Evolutionary conservation across 2,329 filamentous ascomycete species (phyloP).

Genomic region (Colletotrichum abscissum): DNA sequence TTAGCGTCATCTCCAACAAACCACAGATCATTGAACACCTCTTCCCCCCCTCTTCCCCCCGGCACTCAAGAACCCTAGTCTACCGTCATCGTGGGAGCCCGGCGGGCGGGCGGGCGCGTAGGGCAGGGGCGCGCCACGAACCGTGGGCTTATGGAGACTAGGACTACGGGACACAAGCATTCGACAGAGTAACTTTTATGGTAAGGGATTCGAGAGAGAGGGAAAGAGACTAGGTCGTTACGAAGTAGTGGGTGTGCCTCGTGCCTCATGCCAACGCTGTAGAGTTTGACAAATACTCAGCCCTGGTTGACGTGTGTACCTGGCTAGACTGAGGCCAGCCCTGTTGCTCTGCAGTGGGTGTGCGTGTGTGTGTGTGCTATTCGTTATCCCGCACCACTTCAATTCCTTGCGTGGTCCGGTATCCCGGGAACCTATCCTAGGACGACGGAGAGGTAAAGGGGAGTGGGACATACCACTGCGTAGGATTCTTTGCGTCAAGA

Average conservation of each 20-base stretch:
- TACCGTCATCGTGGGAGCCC: slow-evolving; percentile 11
- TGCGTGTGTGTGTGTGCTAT: no score
- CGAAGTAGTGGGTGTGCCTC: not conserved
- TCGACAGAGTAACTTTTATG: no score
- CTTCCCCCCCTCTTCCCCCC: not conserved
- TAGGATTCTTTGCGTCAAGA: not conserved
- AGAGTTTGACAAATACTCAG: not conserved
- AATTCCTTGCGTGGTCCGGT: not conserved
- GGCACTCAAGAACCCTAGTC: slow-evolving; percentile 12
- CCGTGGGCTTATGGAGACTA: not conserved
- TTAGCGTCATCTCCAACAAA: not conserved
- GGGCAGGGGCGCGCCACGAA: slow-evolving; percentile 3
- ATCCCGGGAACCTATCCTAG: not conserved
- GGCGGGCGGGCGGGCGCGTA: slow-evolving; percentile 6
- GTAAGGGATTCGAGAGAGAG: not conserved
- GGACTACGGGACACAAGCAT: not conserved
- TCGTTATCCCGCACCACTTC: not conserved
- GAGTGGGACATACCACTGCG: not conserved
- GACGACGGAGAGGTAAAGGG: not conserved
- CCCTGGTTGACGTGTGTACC: not conserved
- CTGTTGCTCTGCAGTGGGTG: no score
- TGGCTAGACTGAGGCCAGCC: not conserved
- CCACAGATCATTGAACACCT: not conserved
- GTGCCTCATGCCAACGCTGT: not conserved
- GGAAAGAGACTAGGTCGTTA: not conserved